Conservation (phyloP, 139 green algal genomes). For the Gonium pectorale region DNA sequence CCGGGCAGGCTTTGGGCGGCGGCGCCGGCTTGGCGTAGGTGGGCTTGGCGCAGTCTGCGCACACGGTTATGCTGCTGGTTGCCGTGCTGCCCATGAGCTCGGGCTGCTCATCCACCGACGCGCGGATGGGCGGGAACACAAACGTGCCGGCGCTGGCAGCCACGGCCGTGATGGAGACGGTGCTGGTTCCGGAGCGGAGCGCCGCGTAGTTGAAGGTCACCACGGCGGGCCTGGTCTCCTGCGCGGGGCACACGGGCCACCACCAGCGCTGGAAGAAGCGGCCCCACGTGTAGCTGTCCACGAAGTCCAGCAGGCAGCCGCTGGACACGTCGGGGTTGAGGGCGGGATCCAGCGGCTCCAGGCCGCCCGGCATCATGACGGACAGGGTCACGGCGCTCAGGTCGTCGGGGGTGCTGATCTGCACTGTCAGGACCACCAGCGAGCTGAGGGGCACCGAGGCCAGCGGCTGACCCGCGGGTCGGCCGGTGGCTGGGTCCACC, state of each 20-base stretch:
- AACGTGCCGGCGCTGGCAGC: constrained; percentile 69
- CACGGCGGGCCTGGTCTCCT: constrained; percentile 46
- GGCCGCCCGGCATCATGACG: constrained; percentile 66
- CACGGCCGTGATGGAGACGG: constrained; percentile 61
- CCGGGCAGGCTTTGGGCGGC: constrained; percentile 52
- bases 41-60: not conserved
- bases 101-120: constrained; percentile 67
- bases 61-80: constrained; percentile 43
- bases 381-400: constrained; percentile 59
- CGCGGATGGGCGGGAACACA: constrained; percentile 65
- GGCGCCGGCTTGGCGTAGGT: not conserved
- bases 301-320: not conserved
- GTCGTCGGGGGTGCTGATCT: constrained; percentile 73
- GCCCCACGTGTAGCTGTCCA: not conserved
- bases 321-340: not conserved
- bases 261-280: constrained; percentile 6
- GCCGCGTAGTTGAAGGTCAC: constrained; percentile 61
- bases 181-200: constrained; percentile 61
- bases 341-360: constrained; percentile 76
- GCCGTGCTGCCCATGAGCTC: constrained; percentile 68
- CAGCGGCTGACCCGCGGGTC: constrained; percentile 45
- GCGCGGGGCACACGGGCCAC: constrained; percentile 41
- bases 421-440: constrained; percentile 62
- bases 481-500: constrained; percentile 38
- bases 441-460: constrained; percentile 47